A percentile compares a stretch with the other conserved stretches of the same genome.
Evolutionary conservation across 306 rosid genomes (phyloP).

Genomic region (Ochetophila trinervis): DNA sequence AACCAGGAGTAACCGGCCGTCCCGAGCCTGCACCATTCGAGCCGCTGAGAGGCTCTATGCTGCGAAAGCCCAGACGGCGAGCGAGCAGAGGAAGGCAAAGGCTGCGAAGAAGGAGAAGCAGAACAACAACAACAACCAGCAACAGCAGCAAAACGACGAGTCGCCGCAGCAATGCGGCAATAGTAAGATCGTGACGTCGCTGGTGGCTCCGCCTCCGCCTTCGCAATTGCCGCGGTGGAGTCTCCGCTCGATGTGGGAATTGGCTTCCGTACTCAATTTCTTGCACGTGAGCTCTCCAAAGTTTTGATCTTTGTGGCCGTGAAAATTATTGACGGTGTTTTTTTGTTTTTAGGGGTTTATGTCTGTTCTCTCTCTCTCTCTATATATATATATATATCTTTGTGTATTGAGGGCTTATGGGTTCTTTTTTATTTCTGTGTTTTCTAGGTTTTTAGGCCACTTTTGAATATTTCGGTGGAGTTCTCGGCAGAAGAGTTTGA

Average conservation of each 20-base stretch:
- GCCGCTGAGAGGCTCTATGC: constrained; percentile 66
- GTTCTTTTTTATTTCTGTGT: neutral
- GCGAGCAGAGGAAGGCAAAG: constrained; percentile 42
- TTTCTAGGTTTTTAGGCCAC: constrained; percentile 81
- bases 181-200: constrained; percentile 73
- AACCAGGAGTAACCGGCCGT: constrained; percentile 77
- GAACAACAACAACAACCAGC: neutral
- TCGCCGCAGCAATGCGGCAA: constrained; percentile 53
- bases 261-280: constrained; percentile 87
- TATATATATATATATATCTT: no score
- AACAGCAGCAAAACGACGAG: constrained; percentile 27
- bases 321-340: constrained; percentile 9
- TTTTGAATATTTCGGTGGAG: constrained; percentile 72
- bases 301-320: constrained; percentile 43
- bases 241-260: constrained; percentile 95
- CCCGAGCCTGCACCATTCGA: constrained; percentile 93
- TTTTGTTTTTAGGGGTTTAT: constrained; percentile 18
- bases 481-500: constrained; percentile 96
- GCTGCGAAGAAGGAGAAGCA: constrained; percentile 39
- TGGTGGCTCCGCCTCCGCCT: constrained; percentile 71
- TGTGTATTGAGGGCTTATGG: constrained; percentile 32
- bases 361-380: neutral
- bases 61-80: constrained; percentile 31
- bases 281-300: constrained; percentile 69
- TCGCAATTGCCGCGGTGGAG: constrained; percentile 84